Percentiles rank a stretch among this genome's conserved stretches.
Conservation (phyloP, 2,329 filamentous ascomycete genomes). For the Fusarium goolgardi region DNA sequence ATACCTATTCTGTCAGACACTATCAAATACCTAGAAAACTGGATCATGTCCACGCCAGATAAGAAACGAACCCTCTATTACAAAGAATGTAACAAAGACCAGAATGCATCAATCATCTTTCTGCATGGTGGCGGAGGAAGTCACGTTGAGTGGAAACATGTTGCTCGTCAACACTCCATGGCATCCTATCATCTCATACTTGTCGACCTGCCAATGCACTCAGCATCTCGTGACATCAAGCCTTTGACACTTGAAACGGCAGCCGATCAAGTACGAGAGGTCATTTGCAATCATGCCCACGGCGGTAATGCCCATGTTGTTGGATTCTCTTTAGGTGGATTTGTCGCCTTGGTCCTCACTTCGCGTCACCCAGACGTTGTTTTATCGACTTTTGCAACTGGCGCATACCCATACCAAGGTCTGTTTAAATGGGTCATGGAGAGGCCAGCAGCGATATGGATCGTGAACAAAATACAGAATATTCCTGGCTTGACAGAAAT, state of each 20-base stretch:
- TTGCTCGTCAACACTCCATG: constrained; percentile 5
- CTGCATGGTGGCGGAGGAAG: constrained; percentile 16
- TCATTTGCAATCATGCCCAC: constrained; percentile 52
- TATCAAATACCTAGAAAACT: background rate
- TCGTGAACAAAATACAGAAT: constrained; percentile 1
- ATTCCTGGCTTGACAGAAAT: constrained; percentile 11
- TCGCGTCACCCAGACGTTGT: constrained; percentile 2
- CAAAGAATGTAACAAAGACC: background rate
- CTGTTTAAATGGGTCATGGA: constrained; percentile 27
- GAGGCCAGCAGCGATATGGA: constrained; percentile 9
- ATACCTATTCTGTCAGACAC: background rate
- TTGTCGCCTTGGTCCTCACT: constrained; percentile 16
- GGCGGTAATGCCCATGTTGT: constrained; percentile 54
- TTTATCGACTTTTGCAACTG: constrained; percentile 17
- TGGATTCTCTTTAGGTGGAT: constrained; percentile 51
- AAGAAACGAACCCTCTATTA: background rate
- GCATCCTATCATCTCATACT: constrained; percentile 20
- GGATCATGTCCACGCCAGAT: background rate
- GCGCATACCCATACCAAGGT: constrained; percentile 17
- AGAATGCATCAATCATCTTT: constrained; percentile 16
- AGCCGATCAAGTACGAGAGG: constrained; percentile 42
- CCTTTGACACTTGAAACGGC: constrained; percentile 1
- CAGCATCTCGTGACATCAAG: constrained; percentile 11
- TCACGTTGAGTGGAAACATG: constrained; percentile 22
- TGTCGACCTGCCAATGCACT: constrained; percentile 29